Evolutionary conservation across 331 rosid genomes (phyloP).

Genomic region (Rosa hybrid): DNA sequence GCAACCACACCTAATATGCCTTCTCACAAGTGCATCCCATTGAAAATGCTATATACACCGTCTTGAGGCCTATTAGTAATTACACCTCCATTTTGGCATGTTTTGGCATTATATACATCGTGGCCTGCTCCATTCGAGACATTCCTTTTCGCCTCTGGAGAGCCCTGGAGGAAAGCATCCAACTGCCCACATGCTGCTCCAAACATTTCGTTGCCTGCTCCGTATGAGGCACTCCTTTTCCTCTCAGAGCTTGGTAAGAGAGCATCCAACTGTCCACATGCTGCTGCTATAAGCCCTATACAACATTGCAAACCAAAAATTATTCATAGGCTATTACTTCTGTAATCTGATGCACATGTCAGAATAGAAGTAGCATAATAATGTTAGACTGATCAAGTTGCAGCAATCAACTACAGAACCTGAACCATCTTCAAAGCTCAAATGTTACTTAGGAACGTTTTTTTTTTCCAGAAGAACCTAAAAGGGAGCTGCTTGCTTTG

Average conservation of each 20-base stretch:
- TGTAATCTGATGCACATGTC: background rate
- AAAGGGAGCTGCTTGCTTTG: background rate
- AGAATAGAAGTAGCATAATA: background rate
- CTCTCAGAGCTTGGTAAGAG: conserved; percentile 40
- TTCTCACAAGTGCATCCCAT: conserved; percentile 56
- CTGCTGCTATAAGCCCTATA: conserved; percentile 82
- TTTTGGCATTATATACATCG: conserved; percentile 34
- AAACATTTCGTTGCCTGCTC: conserved; percentile 13
- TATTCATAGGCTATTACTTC: background rate
- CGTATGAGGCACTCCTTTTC: conserved; percentile 24
- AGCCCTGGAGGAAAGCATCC: conserved; percentile 34
- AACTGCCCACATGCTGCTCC: conserved; percentile 62
- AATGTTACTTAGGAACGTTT: background rate
- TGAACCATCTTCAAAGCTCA: conserved; percentile 2
- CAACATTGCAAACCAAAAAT: background rate
- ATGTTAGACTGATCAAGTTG: background rate
- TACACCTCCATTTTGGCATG: conserved; percentile 40
- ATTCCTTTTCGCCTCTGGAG: conserved; percentile 32
- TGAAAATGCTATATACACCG: conserved; percentile 46
- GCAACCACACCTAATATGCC: conserved; percentile 14
- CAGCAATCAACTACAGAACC: background rate
- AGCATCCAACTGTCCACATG: conserved; percentile 66
- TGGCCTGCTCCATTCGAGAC: conserved; percentile 38
- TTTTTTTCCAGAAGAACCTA: background rate
- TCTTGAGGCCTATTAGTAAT: conserved; percentile 41